These are phyloP conservation scores for Metarhizium brunneum DNA, from an alignment of 2,329 filamentous ascomycete species.

Conservation along the genomic window DNA sequence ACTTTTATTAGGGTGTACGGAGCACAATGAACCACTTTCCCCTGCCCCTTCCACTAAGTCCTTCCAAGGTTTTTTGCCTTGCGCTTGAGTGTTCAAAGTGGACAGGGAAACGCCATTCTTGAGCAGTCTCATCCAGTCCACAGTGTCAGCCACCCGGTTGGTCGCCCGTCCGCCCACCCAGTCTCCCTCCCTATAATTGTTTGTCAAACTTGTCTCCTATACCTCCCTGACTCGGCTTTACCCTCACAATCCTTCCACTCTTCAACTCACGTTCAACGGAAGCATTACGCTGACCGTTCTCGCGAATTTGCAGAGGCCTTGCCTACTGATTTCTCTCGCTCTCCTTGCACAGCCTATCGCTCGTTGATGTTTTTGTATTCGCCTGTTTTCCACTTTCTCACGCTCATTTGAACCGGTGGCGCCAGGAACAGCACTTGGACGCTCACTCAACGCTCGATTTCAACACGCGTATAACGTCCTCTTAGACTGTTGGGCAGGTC, in stretches of 20 bases:
- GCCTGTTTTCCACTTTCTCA: neutral
- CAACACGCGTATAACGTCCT: neutral
- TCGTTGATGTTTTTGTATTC: conserved; percentile 2
- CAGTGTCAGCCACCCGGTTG: neutral
- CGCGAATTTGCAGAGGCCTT: conserved; percentile 6
- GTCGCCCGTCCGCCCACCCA: neutral
- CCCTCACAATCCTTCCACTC: neutral
- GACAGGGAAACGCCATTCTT: neutral
- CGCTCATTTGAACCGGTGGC: neutral
- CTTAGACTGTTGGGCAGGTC: neutral
- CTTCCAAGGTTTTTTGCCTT: neutral
- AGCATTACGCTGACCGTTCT: neutral
- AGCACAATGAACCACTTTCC: neutral
- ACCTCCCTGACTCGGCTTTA: neutral
- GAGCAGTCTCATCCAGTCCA: neutral
- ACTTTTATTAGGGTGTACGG: too few relatives aligned
- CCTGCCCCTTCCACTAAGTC: neutral
- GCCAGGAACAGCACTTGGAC: neutral
- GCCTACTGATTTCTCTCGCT: conserved; percentile 9
- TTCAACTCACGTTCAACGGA: neutral
- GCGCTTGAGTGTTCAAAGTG: neutral
- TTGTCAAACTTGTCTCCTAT: neutral
- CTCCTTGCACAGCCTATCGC: conserved; percentile 12
- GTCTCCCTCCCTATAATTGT: neutral
- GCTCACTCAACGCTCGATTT: neutral